Evolutionary conservation across 2,329 filamentous ascomycete genomes (phyloP), one percentile per base, ranked within the genome.

Genomic region (Phaeosphaeriaceae sp.): DNA sequence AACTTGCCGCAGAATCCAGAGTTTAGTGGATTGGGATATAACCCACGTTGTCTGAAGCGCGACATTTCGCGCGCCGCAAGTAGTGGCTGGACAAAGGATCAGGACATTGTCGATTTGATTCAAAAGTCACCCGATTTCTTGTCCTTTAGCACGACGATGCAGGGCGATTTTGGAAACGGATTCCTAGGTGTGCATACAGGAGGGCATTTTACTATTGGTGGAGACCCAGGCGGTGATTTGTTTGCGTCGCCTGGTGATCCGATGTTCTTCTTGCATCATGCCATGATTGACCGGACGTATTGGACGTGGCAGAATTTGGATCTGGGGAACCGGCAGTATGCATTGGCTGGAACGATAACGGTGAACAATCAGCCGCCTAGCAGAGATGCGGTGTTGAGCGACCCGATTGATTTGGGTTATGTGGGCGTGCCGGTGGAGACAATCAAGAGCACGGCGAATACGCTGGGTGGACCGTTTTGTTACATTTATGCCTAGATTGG

Each of bases 241-340:
- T 82, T 79, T 55, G 76, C 78, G 1, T 82, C 79, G 10, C 82
- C 83, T 1, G 77, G 73, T 7, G 82, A 85, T 42, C 81, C 81
- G 2, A 59, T 70, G 28, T 84, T 84, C 71, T 85, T 77, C 67
- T 73, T 56, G 77, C 78, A 84, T 61, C 82, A 84, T 58, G 76
- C 76, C 1, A 78, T 79, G 71, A 80, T 85, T 24, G 83, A 85
- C 62, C 75, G 82, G 2, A 66, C 77, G 2, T 85, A 77, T 72
- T 83, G 80, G 80, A 82, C 80, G 15, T 85, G 83, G 83, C 82
- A 85, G 68, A 82, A 80, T 57, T 69, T 79, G 49, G 77, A 83
- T 50, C 64, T 76, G 40, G 63, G 68, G 49, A 71, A 72, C 13
- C 73, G 82, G 15, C 72, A 72, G 54, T 70, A 77, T 51, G 73